phyloP scores from a whole-genome alignment of 2,329 filamentous ascomycete genomes.

The Fusarium sp. region DNA sequence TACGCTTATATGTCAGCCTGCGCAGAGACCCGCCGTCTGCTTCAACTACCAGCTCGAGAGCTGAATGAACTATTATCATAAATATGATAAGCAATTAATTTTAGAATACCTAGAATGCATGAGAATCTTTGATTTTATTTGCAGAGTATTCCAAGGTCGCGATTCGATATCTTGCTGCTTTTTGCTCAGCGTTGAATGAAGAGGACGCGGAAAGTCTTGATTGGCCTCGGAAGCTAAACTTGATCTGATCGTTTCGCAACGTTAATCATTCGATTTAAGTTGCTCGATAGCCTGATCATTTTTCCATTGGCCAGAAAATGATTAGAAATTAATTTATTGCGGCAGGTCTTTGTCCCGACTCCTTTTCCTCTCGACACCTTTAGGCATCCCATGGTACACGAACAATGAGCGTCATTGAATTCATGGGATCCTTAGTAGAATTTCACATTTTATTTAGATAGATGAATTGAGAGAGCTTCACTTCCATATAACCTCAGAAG shows the following conservation, averaged over 20 bases:
- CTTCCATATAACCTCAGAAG: too few species aligned
- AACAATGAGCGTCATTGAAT: background rate
- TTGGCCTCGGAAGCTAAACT: background rate
- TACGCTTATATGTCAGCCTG: background rate
- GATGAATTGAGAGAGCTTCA: background rate
- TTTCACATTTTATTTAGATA: background rate
- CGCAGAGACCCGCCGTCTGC: too few species aligned
- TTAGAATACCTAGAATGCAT: too few species aligned
- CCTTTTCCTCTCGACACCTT: background rate
- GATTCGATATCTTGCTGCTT: too few species aligned
- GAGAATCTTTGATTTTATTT: background rate
- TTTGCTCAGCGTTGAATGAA: accelerated
- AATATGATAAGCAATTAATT: too few species aligned
- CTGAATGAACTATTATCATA: too few species aligned
- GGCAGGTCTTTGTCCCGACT: background rate
- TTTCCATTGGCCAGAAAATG: background rate
- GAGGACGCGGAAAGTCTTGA: too few species aligned
- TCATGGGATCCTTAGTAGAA: accelerated
- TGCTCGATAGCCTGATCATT: accelerated
- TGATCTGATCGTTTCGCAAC: background rate
- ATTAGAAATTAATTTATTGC: accelerated
- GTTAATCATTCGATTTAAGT: too few species aligned
- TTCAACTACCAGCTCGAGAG: too few species aligned
- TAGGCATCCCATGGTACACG: background rate
- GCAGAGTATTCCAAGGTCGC: background rate